Base-by-base conservation (phyloP, 2,329 filamentous ascomycete genomes). In the Hymenoscyphus salicellus region DNA sequence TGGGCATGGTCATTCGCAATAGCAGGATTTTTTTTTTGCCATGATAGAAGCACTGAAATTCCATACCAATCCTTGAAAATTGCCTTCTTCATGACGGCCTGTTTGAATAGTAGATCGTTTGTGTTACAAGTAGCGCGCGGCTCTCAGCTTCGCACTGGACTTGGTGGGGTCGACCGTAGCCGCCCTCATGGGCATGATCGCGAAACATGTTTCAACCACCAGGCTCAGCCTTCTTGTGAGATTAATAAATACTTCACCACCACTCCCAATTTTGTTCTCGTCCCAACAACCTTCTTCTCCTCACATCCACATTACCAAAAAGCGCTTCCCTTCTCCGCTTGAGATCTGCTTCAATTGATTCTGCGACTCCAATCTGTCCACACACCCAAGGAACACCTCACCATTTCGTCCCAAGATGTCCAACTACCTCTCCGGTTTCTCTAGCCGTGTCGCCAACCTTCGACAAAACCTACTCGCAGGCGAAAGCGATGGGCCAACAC, bases 401-500 rank as follows among this genome's bases (percentile, higher is more conserved):
- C 17, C n/a, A 4, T 23, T 23, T 52, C 46, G 20, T 58, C 32
- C 64, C 74, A 80, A 72, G 72, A 92, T 92, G 89, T 90, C 88
- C 73, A 91, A 89, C 75, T 83, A 89, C 74, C 79, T 89, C 74
- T 86, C 84, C 68, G 87, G 87, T 49, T 85, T 86, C 63, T 87
- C 86, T 57, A 84, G 86, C 23, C 46, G 46, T 72, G 86, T 89
- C 75, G 86, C 84, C 70, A 76, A 74, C 7, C 84, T 86, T 71
- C 83, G 88, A 62, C 85, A 86, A 72, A 89, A 89, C 66, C 87
- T 92, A 67, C 86, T 93, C 68, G 86, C 91, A 62, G 81, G 82
- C 75, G 87, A 90, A 70, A 81, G 83, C 71, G 88, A 89, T 77
- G 88, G 89, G 78, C 88, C 90, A 75, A 89, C 87, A 68, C 85